Evolutionary conservation across 2,329 filamentous ascomycete genomes (phyloP), one percentile per base, ranked within the genome.

Genomic region (Trematosphaeria pertusa): DNA sequence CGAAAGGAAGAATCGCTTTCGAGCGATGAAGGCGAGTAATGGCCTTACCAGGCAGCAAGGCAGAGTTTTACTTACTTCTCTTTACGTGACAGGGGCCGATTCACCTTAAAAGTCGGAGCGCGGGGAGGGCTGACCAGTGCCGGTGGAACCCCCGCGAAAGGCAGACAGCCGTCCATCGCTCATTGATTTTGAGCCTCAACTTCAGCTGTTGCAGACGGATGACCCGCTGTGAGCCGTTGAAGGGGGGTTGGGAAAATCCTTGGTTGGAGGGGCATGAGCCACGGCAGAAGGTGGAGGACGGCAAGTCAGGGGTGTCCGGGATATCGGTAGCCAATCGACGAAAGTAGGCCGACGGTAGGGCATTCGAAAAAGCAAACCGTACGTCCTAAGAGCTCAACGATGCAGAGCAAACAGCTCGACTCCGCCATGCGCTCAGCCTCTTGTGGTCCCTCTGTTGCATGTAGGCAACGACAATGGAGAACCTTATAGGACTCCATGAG

Each of bases 401-500:
- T 28, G 24, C 12, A 8, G 7, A 28, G 12, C 24, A 28, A 28
- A 28, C 24, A 28, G 7, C 24, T 7, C 7, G 7, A 28, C 24
- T 28, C 24, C 7, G 24, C 24, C 24, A n/a, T 28, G 12, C 24
- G 12, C 24, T 28, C 24, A 28, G 24, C 24, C 24, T 12, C 24
- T 8, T 12, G 24, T 8, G 24, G 32, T 43, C 41, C 41, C 31
- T 35, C 41, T 8, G 37, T 20, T 28, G 9, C 14, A 20, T 19
- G 14, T 15, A 17, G 32, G n/a, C 26, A 33, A 5, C 14, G n/a
- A 26, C 33, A 20, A 28, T 35, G 26, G 22, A 26, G 12, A 17
- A 12, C 30, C 6, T 21, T n/a, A 37, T 43, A 24, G 22, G 42
- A 17, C 12, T 37, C 28, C 3, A 21, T 19, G 37, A 37, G 37